These are phyloP conservation scores for Arthrocladium fulminans DNA, from an alignment of 2,329 filamentous ascomycete species.

Conservation along the genomic window DNA sequence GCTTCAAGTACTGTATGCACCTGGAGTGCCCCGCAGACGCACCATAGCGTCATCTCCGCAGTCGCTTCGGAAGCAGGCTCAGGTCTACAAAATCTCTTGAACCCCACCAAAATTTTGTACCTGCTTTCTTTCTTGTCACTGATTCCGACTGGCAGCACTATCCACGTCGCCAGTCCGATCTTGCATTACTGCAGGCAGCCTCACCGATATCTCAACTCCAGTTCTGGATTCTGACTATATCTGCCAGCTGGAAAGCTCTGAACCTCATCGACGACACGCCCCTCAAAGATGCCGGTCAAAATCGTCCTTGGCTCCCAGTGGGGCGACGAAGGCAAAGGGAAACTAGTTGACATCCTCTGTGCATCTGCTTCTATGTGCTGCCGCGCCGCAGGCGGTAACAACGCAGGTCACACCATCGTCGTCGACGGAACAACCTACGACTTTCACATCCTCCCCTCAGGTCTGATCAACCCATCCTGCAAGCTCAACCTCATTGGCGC, in stretches of 20 bases:
- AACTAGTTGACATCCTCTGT: slow-evolving; percentile 41
- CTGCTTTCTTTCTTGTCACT: slow-evolving; percentile 8
- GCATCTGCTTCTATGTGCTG: slow-evolving; percentile 37
- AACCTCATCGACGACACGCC: neutral
- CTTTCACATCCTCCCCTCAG: slow-evolving; percentile 41
- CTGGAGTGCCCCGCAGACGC: neutral
- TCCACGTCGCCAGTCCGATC: slow-evolving; percentile 1
- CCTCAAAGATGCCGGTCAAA: slow-evolving; percentile 28
- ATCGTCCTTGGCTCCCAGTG: slow-evolving; percentile 40
- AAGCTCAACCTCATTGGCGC: slow-evolving; percentile 39
- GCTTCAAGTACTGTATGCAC: too few species aligned
- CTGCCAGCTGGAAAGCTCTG: neutral
- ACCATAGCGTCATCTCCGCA: neutral
- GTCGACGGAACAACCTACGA: slow-evolving; percentile 39
- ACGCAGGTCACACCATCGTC: slow-evolving; percentile 42
- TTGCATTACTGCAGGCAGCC: neutral
- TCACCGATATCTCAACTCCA: neutral
- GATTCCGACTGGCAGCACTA: slow-evolving; percentile 5
- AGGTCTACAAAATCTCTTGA: slow-evolving; percentile 4
- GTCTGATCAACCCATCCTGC: slow-evolving; percentile 36
- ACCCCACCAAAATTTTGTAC: slow-evolving; percentile 6
- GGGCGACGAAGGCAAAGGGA: slow-evolving; percentile 44
- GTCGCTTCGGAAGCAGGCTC: neutral
- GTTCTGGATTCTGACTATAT: neutral
- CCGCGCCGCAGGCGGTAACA: slow-evolving; percentile 40